A percentile compares a stretch with the other conserved stretches of the same genome.
Conservation (phyloP, 176 grass and related monocot species). For the Guadua angustifolia region DNA sequence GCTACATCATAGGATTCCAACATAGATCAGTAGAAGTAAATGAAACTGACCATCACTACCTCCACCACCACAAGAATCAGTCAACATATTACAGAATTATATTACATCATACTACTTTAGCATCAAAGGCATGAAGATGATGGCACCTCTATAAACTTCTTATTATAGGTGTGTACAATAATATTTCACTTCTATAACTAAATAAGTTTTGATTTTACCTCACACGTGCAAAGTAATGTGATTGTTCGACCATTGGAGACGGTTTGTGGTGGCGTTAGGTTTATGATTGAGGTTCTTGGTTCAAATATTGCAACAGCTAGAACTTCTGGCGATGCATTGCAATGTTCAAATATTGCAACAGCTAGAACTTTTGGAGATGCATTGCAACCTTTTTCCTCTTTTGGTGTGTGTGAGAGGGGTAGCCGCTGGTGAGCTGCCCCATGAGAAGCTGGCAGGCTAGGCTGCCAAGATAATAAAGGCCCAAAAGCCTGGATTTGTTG, state of each 20-base stretch:
- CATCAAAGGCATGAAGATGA: background rate
- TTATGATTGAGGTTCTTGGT: background rate
- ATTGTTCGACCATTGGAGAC: background rate
- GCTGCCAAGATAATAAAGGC: background rate
- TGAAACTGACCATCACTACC: slow-evolving; percentile 5
- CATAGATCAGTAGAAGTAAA: background rate
- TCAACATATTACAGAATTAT: slow-evolving; percentile 9
- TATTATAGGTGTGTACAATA: background rate
- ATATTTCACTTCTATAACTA: background rate
- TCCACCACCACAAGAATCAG: background rate
- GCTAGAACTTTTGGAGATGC: background rate
- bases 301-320: background rate
- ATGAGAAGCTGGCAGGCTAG: no score
- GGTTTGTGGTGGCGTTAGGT: background rate
- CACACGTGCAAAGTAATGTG: background rate
- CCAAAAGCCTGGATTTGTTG: background rate
- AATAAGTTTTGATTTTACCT: slow-evolving; percentile 5
- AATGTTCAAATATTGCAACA: background rate
- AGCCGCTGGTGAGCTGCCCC: no score
- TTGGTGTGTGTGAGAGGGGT: background rate
- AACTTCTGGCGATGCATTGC: background rate
- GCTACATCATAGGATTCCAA: background rate
- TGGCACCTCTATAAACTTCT: background rate
- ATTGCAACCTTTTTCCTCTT: background rate
- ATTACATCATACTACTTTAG: slow-evolving; percentile 5